Conservation (phyloP, 208 protist genomes). For the Crithidia mellificae region DNA sequence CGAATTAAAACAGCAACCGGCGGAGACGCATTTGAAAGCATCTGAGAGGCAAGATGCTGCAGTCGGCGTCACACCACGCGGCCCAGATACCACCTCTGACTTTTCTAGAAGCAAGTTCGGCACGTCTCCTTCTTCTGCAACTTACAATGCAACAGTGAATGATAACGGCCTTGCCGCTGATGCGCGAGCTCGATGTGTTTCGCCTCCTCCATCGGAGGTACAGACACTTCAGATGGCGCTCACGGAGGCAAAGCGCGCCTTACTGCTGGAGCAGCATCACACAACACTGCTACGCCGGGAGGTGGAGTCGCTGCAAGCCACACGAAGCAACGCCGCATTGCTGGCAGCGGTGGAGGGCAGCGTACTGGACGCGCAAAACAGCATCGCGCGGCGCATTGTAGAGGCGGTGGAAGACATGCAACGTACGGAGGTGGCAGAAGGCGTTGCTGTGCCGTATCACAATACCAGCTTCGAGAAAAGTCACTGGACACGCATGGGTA, state of each 20-base stretch:
- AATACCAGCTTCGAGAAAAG: background rate
- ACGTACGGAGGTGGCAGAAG: background rate
- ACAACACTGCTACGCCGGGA: conserved; percentile 13
- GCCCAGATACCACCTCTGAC: too few relatives aligned
- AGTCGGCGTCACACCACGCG: background rate
- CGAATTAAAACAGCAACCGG: background rate
- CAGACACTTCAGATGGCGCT: background rate
- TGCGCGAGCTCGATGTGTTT: too few relatives aligned
- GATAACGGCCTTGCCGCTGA: background rate
- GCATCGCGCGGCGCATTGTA: background rate
- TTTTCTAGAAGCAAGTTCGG: background rate
- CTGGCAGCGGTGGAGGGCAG: conserved; percentile 6
- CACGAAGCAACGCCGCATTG: background rate
- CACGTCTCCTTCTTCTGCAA: background rate
- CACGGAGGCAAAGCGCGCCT: background rate
- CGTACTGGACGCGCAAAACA: conserved; percentile 6
- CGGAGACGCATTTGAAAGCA: too few relatives aligned
- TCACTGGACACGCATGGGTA: background rate
- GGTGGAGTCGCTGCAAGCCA: conserved; percentile 10
- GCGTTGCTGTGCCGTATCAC: background rate
- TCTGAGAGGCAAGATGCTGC: background rate
- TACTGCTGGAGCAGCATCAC: conserved; percentile 10
- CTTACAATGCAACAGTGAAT: background rate
- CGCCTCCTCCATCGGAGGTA: background rate
- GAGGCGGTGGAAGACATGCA: conserved; percentile 16